Conservation (phyloP, 306 rosid species). For the Prunus padus region DNA sequence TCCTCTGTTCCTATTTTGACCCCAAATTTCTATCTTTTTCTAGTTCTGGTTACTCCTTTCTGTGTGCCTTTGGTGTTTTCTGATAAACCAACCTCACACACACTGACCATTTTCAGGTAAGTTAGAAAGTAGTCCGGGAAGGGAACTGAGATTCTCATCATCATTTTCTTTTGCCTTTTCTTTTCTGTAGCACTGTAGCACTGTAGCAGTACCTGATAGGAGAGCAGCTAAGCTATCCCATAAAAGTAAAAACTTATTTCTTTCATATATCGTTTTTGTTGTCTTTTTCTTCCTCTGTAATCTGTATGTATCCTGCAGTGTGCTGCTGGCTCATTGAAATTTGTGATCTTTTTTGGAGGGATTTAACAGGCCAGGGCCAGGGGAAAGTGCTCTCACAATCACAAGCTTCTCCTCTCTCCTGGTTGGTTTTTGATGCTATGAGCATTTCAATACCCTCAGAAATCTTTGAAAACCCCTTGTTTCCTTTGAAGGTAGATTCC, state of each 20-base stretch:
- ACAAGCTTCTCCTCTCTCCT: slow-evolving; percentile 38
- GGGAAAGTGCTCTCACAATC: slow-evolving; percentile 2
- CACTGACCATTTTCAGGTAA: slow-evolving; percentile 22
- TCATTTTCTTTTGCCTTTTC: slow-evolving; percentile 36
- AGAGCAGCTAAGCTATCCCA: not conserved
- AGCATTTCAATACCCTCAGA: not conserved
- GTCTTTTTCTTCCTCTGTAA: slow-evolving; percentile 33
- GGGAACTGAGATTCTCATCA: slow-evolving; percentile 53
- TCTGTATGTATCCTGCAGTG: slow-evolving; percentile 28
- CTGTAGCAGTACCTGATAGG: not conserved
- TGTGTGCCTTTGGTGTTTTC: slow-evolving; percentile 6
- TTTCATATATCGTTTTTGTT: slow-evolving; percentile 21
- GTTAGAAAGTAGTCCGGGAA: not conserved
- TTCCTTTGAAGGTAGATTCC: slow-evolving; percentile 59
- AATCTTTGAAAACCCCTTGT: slow-evolving; percentile 25
- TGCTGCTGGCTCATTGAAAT: slow-evolving; percentile 41
- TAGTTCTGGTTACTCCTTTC: slow-evolving; percentile 26
- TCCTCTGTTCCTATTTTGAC: not conserved
- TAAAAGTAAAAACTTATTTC: slow-evolving; percentile 8
- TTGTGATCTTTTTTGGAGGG: slow-evolving; percentile 59
- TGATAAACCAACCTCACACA: slow-evolving; percentile 1
- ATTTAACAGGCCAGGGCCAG: slow-evolving; percentile 23
- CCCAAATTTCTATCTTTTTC: slow-evolving; percentile 4
- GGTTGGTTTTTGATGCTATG: slow-evolving; percentile 33
- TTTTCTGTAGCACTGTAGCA: slow-evolving; percentile 11